Base-by-base conservation (phyloP, 2,329 filamentous ascomycete species). In the Metarhizium album region DNA sequence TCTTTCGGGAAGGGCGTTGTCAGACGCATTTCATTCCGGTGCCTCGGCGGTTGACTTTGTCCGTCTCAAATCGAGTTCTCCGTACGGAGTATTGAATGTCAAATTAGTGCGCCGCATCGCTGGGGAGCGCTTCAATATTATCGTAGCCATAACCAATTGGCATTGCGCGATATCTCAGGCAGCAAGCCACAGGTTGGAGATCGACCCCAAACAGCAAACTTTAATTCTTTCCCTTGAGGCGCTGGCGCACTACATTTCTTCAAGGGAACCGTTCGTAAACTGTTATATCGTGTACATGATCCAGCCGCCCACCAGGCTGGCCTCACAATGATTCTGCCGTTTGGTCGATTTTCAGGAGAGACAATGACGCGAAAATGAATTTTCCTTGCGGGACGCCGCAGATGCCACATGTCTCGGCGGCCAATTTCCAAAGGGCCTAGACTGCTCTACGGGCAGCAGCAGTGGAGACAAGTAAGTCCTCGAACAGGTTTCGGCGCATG, bases 371-470 rank as follows among this genome's bases (percentile, higher is more conserved):
- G 7, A 40, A 40, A 13, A 8, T 8, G 37, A 20, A 40, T 40
- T 5, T 40, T 20, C 4, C 37, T 20, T 40, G 37, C 37, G 37
- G 37, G 37, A 40, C 37, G 16, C 29, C 43, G 42, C 29, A 46
- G 40, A 20, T 33, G 20, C 27, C 20, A 52, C 52, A 43, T 55
- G 54, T 52, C 46, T 49, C 48, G 42, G 50, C 37, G 47, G 46
- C 20, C 45, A 50, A 46, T 50, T 48, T 46, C 33, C 14, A 27
- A 16, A 38, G 20, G 43, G 49, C 53, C 54, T 50, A 51, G 54
- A 56, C 48, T 51, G 53, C 51, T 52, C 54, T 11, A 53, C 38
- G 20, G 51, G 22, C 22, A 22, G 9, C 4, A 9, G 8, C 11
- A 27, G 38, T 48, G 46, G 46, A 31, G 22, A 48, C 27, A 29